Percentiles rank a stretch among this genome's conserved stretches.
Evolutionary conservation across 129 eudicot genomes (phyloP).

Genomic region (Flaveria trinervia): DNA sequence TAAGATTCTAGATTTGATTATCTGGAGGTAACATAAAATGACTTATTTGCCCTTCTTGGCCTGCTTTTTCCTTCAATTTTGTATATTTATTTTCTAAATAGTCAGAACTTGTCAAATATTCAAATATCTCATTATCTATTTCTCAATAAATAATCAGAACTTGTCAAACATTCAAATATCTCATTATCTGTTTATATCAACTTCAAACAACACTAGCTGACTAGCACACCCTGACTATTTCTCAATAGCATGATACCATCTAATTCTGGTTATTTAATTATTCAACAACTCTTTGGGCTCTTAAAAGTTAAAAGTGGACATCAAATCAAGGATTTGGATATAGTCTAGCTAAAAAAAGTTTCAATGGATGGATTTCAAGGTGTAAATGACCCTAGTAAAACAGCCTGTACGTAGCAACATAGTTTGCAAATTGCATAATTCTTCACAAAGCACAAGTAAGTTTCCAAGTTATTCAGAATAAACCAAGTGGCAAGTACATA

Average conservation of each 20-base stretch:
- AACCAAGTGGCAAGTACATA: neutral
- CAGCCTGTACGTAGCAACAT: neutral
- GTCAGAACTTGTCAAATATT: too few relatives aligned
- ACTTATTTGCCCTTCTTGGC: neutral
- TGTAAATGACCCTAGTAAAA: neutral
- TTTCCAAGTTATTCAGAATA: neutral
- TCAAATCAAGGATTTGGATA: neutral
- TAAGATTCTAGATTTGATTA: neutral
- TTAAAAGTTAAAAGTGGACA: neutral
- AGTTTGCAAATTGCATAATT: neutral
- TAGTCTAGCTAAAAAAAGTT: neutral
- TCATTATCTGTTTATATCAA: neutral
- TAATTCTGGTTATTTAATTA: too few relatives aligned
- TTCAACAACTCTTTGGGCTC: neutral
- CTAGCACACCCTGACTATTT: neutral
- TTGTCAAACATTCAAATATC: too few relatives aligned
- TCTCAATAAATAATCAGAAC: neutral
- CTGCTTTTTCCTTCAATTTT: neutral
- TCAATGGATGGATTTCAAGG: neutral
- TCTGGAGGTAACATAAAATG: neutral
- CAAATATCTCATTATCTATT: neutral
- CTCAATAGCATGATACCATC: neutral
- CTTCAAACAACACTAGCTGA: neutral
- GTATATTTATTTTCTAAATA: neutral
- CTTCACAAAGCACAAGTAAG: neutral